Conservation (phyloP, 306 rosid species). For the Rosa chinensis region DNA sequence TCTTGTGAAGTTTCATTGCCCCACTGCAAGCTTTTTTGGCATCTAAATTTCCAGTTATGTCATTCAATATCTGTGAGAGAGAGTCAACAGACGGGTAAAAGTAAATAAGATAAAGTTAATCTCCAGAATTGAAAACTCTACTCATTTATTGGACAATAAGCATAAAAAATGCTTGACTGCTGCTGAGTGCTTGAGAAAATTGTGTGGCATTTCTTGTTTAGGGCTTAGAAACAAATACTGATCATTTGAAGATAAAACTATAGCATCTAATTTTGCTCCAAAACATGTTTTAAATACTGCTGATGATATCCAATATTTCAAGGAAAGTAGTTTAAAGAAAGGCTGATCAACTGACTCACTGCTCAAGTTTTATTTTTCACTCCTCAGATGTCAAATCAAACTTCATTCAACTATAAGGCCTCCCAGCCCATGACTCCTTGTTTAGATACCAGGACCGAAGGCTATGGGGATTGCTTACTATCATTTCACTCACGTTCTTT, state of each 20-base stretch:
- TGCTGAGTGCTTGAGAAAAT: neutral
- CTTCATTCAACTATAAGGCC: neutral
- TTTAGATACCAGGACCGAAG: neutral
- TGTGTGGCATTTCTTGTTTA: neutral
- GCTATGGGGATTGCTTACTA: neutral
- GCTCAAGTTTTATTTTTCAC: neutral
- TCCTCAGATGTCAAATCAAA: neutral
- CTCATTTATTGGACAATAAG: neutral
- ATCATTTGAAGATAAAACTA: neutral
- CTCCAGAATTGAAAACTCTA: neutral
- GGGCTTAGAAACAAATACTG: neutral
- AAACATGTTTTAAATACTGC: neutral
- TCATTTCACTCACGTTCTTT: neutral
- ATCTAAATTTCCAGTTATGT: slow-evolving; percentile 85
- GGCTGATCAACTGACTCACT: neutral
- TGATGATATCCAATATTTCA: neutral
- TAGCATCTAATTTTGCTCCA: neutral
- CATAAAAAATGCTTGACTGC: slow-evolving; percentile 11
- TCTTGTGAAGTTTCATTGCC: slow-evolving; percentile 96
- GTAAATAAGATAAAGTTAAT: neutral
- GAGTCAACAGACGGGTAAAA: neutral
- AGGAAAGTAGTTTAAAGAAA: neutral
- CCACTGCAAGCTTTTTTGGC: slow-evolving; percentile 96
- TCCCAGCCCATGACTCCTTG: neutral
- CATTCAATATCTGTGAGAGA: slow-evolving; percentile 78